Conservation (phyloP, 805 yeast genomes). For the Candida dendrica region DNA sequence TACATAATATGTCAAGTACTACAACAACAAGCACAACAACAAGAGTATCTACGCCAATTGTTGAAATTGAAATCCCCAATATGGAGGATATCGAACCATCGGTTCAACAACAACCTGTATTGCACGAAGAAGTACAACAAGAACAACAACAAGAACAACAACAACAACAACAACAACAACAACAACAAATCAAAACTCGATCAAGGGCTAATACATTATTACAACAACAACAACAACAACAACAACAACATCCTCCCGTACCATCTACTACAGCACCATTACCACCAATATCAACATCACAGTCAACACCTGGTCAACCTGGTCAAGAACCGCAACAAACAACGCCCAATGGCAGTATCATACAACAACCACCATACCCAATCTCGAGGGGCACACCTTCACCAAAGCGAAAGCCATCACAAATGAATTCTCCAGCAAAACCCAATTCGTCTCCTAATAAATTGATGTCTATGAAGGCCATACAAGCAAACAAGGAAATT, state of each 20-base stretch:
- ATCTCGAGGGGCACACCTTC: slow-evolving; percentile 35
- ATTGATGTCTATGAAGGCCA: slow-evolving; percentile 34
- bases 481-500: slow-evolving; percentile 10
- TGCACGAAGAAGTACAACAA: too few relatives aligned
- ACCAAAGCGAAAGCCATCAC: slow-evolving; percentile 30
- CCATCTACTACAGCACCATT: slow-evolving; percentile 2
- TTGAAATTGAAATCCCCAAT: slow-evolving; percentile 63
- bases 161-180: neutral
- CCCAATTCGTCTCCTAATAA: slow-evolving; percentile 27
- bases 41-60: slow-evolving; percentile 48
- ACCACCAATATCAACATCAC: slow-evolving; percentile 3
- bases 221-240: slow-evolving; percentile 9
- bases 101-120: neutral
- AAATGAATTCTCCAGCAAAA: slow-evolving; percentile 23
- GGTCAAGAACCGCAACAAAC: slow-evolving; percentile 12
- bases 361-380: slow-evolving; percentile 7
- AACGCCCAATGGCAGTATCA: neutral
- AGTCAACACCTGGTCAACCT: neutral
- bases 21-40: slow-evolving; percentile 7
- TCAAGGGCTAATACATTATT: slow-evolving; percentile 24
- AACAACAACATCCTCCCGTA: slow-evolving; percentile 2
- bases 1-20: slow-evolving; percentile 10
- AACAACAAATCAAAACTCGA: slow-evolving; percentile 18
- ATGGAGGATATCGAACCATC: slow-evolving; percentile 38
- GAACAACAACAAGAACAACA: neutral